Evolutionary conservation across 1,139 yeast genomes (phyloP), one percentile per base, ranked within the genome.

Genomic region (Debaryomyces nepalensis): DNA sequence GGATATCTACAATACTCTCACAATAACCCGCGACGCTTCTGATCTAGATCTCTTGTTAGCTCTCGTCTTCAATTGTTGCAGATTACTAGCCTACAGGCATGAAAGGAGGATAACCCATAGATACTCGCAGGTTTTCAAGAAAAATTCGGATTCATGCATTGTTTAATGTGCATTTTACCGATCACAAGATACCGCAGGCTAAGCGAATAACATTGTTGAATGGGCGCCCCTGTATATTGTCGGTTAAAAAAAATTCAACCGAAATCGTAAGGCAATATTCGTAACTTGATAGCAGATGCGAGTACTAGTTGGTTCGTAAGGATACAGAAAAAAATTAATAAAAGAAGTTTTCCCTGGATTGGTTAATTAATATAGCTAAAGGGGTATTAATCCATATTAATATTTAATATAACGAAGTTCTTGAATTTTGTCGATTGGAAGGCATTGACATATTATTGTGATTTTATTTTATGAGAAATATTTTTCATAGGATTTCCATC

Each of bases 321-420:
- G n/a, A n/a, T n/a, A n/a, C n/a, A n/a, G n/a, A 16, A 29, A n/a
- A 26, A 29, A 14, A 27, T 15, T 27, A 15, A 16, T 29, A 29
- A 29, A 29, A 29, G 32, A 21, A 29, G 32, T 29, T 3, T 11
- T 29, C 21, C 8, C 8, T 6, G 8, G 22, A 29, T 19, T 9
- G 15, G 16, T 16, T 19, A 16, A 16, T 29, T 15, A 21, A 16
- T 16, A 26, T 29, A 29, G n/a, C n/a, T n/a, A n/a, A n/a, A n/a
- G n/a, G n/a, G n/a, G n/a, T n/a, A n/a, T n/a, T n/a, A n/a, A n/a
- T n/a, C n/a, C n/a, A n/a, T n/a, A n/a, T n/a, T n/a, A n/a, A n/a
- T n/a, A n/a, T n/a, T n/a, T n/a, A n/a, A n/a, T n/a, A n/a, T n/a
- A n/a, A n/a, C n/a, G n/a, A n/a, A n/a, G n/a, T n/a, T n/a, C n/a